Base-by-base conservation (phyloP, 148 eudicot genomes). In the Silene uniflora region DNA sequence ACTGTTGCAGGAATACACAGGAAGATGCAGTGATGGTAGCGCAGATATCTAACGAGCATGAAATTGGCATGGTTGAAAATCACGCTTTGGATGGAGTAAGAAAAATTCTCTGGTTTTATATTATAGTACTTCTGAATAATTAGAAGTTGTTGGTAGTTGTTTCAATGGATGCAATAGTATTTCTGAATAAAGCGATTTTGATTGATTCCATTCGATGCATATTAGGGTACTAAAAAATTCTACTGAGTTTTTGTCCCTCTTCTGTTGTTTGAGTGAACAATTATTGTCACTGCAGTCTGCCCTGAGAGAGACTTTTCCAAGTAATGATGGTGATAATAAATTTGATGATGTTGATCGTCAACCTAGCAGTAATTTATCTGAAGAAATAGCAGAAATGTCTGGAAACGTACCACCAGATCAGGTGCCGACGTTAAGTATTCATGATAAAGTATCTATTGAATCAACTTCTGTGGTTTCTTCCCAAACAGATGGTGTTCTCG, bases 341-440 rank as follows among this genome's bases (percentile, higher is more conserved):
- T 83, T 87, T 74, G 78, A 62, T 52, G 82, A 78, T 76, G 87
- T 82, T 74, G 88, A 84, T 62, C 78, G 67, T 72, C 81, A 58
- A 78, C 74, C 83, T 23, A 81, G 74, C 78, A 58, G 80, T 75
- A 73, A 75, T 68, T 60, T 63, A 80, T 77, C 75, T 44, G 90
- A 85, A 49, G 91, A 84, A 78, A 84, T 73, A 73, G 74, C 72
- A 27, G 88, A 85, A 82, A 72, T 60, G 39, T 66, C 74, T 72
- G 86, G 79, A 55, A 83, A 87, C 67, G 22, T 73, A 44, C 72
- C 79, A 39, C 71, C 95, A 66, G 97, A 91, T 80, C 87, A 88
- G 84, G 89, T 85, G 83, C 90, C 85, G 39, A 90, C 97, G n/a
- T 83, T 87, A 35, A 86, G 86, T 55, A 83, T 91, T 77, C 89